Evolutionary conservation across 2,329 filamentous ascomycete species (phyloP), one percentile per base, ranked within the genome.

Genomic region (Trichoderma cornu-damae): DNA sequence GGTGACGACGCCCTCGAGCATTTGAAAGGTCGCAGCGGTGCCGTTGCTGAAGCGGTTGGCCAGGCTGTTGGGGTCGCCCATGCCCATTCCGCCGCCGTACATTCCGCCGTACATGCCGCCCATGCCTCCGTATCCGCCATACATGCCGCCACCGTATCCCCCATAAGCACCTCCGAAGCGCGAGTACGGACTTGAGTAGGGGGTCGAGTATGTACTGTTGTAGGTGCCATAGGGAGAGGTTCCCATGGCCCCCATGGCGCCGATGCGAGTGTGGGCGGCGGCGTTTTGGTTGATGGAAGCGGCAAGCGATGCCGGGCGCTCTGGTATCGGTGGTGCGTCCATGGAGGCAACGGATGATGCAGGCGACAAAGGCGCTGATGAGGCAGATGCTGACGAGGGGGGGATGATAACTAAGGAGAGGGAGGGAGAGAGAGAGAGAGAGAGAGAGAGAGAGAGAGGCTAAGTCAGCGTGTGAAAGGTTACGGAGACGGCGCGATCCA

Each of bases 11-110:
- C 92, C 94, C 76, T 99, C 94, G 51, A 99, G 90, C 81, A 99
- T 90, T 78, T 97, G 94, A 69, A 99, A 99, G 0, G 94, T 99
- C 9, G 93, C 90, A 66, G 94, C 89, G 0, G 95, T 99, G 77
- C 89, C 94, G 72, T 96, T 92, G 70, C 86, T 90, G 78, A 97
- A 96, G 53, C 89, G 88, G 69, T 95, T 89, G n/a, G 93, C 96
- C 70, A 99, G 77, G 73, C 91, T 96, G 72, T 94, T 90, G 26
- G 90, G 89, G 70, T 96, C 90, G 70, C 95, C 95, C 26, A 61
- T 61, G 3, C 89, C 88, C 62, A 69, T 73, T 28, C 70, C 75
- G 62, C 71, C 75, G 42, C 73, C 74, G 24, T 61, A 61, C 60
- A 62, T 62, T 42, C 53, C 75, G 37, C 71, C 73, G 20, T 75